Percentiles rank a stretch among this genome's conserved stretches.
These are phyloP conservation scores for Taiwanofungus camphoratus DNA, from an alignment of 1,284 basidiomycete genomes.

Conservation along the genomic window DNA sequence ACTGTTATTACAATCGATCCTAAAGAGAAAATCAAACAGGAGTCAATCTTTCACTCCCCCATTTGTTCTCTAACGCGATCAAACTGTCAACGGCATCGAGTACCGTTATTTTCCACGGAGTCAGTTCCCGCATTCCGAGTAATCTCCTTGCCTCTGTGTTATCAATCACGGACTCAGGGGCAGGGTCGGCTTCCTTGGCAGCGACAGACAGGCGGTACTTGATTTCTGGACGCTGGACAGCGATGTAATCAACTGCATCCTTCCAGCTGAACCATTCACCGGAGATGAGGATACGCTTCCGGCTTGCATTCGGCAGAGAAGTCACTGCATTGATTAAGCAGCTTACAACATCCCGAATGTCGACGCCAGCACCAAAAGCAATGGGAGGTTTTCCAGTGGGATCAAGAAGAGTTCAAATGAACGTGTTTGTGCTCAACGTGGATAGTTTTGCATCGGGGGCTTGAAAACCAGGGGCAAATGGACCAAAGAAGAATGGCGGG, in stretches of 20 bases:
- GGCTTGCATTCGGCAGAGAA: constrained; percentile 12
- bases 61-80: constrained; percentile 20
- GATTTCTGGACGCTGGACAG: constrained; percentile 18
- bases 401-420: constrained; percentile 12
- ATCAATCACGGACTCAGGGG: constrained; percentile 12
- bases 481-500: constrained; percentile 18
- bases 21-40: too few species aligned
- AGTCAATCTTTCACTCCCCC: constrained; percentile 14
- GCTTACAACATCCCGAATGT: constrained; percentile 25
- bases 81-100: constrained; percentile 20
- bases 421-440: constrained; percentile 14
- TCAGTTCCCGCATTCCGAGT: constrained; percentile 18
- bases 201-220: constrained; percentile 14
- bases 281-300: constrained; percentile 21
- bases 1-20: too few species aligned
- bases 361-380: too few species aligned
- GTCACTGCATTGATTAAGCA: constrained; percentile 19
- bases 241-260: constrained; percentile 19
- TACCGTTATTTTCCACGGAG: constrained; percentile 17
- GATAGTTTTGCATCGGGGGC: constrained; percentile 3
- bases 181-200: constrained; percentile 4
- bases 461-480: constrained; percentile 14
- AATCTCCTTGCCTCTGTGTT: constrained; percentile 16
- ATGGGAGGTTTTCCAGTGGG: too few species aligned
- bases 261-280: constrained; percentile 16